A percentile compares a stretch with the other conserved stretches of the same genome.
These are phyloP conservation scores for Penicillium concentricum DNA, from an alignment of 2,329 filamentous ascomycete genomes.

Conservation along the genomic window DNA sequence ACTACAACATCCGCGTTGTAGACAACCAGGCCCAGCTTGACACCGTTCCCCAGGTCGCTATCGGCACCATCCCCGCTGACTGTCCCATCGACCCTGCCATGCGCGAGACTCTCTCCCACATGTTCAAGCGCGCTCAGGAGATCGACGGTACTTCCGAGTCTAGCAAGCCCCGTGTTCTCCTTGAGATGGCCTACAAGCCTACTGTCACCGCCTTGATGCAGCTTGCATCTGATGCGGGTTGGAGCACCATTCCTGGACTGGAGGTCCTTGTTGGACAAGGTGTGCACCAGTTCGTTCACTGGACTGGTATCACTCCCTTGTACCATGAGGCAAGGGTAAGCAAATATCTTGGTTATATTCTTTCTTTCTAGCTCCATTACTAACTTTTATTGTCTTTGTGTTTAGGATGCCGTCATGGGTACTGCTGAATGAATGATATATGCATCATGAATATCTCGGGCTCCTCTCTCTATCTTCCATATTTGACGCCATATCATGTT, in stretches of 20 bases:
- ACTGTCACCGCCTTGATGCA: slow-evolving; percentile 79
- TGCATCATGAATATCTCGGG: slow-evolving; percentile 8
- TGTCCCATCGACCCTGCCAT: slow-evolving; percentile 73
- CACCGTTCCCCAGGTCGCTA: slow-evolving; percentile 65
- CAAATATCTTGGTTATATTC: neutral
- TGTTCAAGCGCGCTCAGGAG: slow-evolving; percentile 52
- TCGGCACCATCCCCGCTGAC: slow-evolving; percentile 90
- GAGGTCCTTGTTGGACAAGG: slow-evolving; percentile 88
- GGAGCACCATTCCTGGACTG: slow-evolving; percentile 80
- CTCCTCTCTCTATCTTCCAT: neutral
- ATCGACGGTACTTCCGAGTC: slow-evolving; percentile 40
- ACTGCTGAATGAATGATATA: slow-evolving; percentile 5
- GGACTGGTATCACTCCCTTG: slow-evolving; percentile 20
- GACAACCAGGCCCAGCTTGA: slow-evolving; percentile 54
- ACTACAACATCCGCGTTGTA: slow-evolving; percentile 70
- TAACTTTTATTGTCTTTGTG: neutral
- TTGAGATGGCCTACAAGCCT: slow-evolving; percentile 98
- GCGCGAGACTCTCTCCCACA: slow-evolving; percentile 59
- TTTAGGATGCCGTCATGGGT: slow-evolving; percentile 31
- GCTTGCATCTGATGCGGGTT: slow-evolving; percentile 72
- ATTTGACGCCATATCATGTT: slow-evolving; percentile 1
- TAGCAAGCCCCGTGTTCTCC: slow-evolving; percentile 58
- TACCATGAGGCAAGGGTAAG: slow-evolving; percentile 66
- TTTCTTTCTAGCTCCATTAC: neutral
- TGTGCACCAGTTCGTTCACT: slow-evolving; percentile 60